These are phyloP conservation scores for Elaphomyces granulatus DNA, from an alignment of 495 filamentous ascomycete species.

Conservation along the genomic window DNA sequence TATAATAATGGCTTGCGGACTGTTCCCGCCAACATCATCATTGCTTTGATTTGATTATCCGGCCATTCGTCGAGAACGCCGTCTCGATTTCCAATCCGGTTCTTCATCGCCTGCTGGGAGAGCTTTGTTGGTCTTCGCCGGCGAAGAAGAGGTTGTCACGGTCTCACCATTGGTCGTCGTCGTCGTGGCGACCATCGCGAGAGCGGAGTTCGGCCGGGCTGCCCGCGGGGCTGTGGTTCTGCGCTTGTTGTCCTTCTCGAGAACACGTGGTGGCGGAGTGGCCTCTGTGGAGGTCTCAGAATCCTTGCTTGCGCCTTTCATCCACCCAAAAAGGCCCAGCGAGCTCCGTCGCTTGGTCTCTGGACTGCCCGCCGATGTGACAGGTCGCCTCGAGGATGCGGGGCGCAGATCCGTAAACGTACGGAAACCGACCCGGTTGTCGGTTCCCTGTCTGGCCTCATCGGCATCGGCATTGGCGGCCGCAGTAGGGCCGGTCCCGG, in stretches of 20 bases:
- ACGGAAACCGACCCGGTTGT: not conserved
- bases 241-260: slow-evolving; percentile 4
- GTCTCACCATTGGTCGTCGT: slow-evolving; percentile 2
- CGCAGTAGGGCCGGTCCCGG: not conserved
- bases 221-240: slow-evolving; percentile 7
- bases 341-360: slow-evolving; percentile 30
- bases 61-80: slow-evolving; percentile 16
- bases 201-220: slow-evolving; percentile 6
- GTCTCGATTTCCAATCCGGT: slow-evolving; percentile 19
- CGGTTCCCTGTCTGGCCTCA: not conserved
- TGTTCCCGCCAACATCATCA: not conserved
- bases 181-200: slow-evolving; percentile 11
- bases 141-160: not conserved
- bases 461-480: not conserved
- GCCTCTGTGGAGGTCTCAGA: slow-evolving; percentile 13
- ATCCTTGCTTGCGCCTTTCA: slow-evolving; percentile 25
- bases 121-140: slow-evolving; percentile 5
- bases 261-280: slow-evolving; percentile 3
- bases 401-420: slow-evolving; percentile 2
- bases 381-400: slow-evolving; percentile 14
- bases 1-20: not conserved
- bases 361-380: slow-evolving; percentile 15
- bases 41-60: not conserved
- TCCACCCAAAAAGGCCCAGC: slow-evolving; percentile 30
- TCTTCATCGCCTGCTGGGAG: slow-evolving; percentile 11